phyloP scores from a whole-genome alignment of 805 yeast genomes.

The Nakazawaea holstii region DNA sequence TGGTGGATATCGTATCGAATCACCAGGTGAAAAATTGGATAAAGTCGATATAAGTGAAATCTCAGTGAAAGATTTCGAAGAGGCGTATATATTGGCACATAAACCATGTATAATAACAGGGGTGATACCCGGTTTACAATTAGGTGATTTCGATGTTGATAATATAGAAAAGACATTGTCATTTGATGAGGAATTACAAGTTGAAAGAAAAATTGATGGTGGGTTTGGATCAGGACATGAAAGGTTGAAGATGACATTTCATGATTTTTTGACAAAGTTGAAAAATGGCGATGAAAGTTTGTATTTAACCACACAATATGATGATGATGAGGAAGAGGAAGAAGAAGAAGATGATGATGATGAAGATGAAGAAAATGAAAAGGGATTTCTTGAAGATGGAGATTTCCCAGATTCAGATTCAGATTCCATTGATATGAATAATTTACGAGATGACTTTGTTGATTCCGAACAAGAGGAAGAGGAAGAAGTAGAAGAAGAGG shows the following conservation, averaged over 20 bases:
- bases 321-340: slow-evolving; percentile 38
- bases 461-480: slow-evolving; percentile 25
- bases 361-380: slow-evolving; percentile 15
- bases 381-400: slow-evolving; percentile 2
- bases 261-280: slow-evolving; percentile 40
- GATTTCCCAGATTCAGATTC: slow-evolving; percentile 25
- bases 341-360: slow-evolving; percentile 18
- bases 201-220: slow-evolving; percentile 51
- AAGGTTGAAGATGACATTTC: slow-evolving; percentile 45
- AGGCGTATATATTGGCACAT: slow-evolving; percentile 32
- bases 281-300: slow-evolving; percentile 36
- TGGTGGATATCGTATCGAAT: slow-evolving; percentile 1
- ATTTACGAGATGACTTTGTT: slow-evolving; percentile 46
- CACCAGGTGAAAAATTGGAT: slow-evolving; percentile 10
- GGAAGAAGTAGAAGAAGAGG: slow-evolving; percentile 18
- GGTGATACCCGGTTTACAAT: slow-evolving; percentile 26
- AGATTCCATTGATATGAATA: slow-evolving; percentile 36
- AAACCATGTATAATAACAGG: slow-evolving; percentile 49
- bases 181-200: slow-evolving; percentile 32
- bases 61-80: slow-evolving; percentile 28
- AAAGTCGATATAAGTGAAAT: slow-evolving; percentile 16
- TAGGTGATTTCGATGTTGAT: slow-evolving; percentile 27
- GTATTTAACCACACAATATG: slow-evolving; percentile 69
- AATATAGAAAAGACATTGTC: slow-evolving; percentile 31
- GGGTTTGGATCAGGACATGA: slow-evolving; percentile 67